Conservation (phyloP, 225 moss, liverwort and hornwort genomes). For the Climacium dendroides region DNA sequence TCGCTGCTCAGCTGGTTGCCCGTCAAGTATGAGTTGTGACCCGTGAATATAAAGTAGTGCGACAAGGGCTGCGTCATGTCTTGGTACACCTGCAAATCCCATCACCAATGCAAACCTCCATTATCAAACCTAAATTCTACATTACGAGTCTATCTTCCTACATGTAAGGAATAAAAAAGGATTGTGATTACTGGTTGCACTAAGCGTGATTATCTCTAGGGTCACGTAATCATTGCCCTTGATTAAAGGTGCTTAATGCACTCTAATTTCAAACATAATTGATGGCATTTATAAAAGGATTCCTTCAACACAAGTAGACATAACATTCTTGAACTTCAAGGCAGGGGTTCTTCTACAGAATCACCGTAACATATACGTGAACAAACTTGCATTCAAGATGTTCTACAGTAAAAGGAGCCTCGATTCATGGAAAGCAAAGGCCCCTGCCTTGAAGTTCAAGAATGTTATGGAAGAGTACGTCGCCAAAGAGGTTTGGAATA, state of each 20-base stretch:
- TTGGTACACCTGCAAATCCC: conserved; percentile 44
- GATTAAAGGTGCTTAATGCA: neutral
- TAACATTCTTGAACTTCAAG: neutral
- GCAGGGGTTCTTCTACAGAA: neutral
- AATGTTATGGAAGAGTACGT: neutral
- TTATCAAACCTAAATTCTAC: neutral
- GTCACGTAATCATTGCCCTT: neutral
- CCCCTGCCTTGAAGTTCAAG: neutral
- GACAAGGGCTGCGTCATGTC: conserved; percentile 74
- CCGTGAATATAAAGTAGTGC: conserved; percentile 69
- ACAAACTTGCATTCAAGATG: too few relatives aligned
- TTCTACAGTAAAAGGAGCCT: neutral
- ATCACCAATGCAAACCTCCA: neutral
- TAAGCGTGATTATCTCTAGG: neutral
- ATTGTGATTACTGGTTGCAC: neutral
- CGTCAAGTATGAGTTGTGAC: conserved; percentile 86
- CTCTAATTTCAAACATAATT: neutral
- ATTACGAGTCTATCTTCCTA: neutral
- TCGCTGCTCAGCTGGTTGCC: conserved; percentile 91
- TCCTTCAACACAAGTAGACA: neutral
- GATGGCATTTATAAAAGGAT: neutral
- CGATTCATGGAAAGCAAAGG: neutral
- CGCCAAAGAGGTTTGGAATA: neutral
- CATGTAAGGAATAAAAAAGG: neutral
- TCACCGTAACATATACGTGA: neutral